Percentiles rank a stretch among this genome's conserved stretches.
These are phyloP conservation scores for Gamarada debralockiae DNA, from an alignment of 495 filamentous ascomycete genomes.

Conservation along the genomic window DNA sequence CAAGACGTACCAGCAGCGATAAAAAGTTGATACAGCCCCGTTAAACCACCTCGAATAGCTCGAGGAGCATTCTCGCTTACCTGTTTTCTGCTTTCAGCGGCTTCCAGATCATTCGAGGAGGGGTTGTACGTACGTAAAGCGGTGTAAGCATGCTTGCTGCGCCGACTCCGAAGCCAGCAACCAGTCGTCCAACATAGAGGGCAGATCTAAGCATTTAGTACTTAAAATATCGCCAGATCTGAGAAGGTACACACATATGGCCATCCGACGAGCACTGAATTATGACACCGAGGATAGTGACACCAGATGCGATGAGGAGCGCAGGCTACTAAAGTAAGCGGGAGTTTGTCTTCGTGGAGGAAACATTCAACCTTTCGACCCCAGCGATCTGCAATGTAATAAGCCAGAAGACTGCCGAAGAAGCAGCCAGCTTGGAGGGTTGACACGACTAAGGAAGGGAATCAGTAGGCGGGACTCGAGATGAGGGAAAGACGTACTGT, in stretches of 20 bases:
- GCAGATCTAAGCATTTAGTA: constrained; percentile 34
- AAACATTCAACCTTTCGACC: constrained; percentile 41
- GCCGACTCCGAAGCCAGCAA: constrained; percentile 64
- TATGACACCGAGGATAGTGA: constrained; percentile 37
- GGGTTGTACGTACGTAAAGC: constrained; percentile 35
- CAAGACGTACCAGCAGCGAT: constrained; percentile 34
- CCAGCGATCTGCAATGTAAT: constrained; percentile 51
- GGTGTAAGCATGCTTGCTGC: constrained; percentile 62
- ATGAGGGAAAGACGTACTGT: constrained; percentile 31
- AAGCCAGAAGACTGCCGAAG: constrained; percentile 56
- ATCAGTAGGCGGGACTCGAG: constrained; percentile 15
- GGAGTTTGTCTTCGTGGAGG: not conserved
- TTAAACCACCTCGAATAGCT: constrained; percentile 66
- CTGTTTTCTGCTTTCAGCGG: no score
- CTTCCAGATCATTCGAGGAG: not conserved
- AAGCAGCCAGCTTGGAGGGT: constrained; percentile 64
- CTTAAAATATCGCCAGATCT: constrained; percentile 10
- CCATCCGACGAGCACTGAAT: constrained; percentile 37
- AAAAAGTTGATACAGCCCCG: constrained; percentile 69
- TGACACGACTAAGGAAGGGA: constrained; percentile 53
- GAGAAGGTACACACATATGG: constrained; percentile 30
- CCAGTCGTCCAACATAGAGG: constrained; percentile 65
- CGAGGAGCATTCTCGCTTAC: constrained; percentile 66
- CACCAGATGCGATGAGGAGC: constrained; percentile 33
- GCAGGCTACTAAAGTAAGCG: constrained; percentile 14